Evolutionary conservation across 1,284 basidiomycete genomes (phyloP).

Genomic region (Rhodofomes roseus): DNA sequence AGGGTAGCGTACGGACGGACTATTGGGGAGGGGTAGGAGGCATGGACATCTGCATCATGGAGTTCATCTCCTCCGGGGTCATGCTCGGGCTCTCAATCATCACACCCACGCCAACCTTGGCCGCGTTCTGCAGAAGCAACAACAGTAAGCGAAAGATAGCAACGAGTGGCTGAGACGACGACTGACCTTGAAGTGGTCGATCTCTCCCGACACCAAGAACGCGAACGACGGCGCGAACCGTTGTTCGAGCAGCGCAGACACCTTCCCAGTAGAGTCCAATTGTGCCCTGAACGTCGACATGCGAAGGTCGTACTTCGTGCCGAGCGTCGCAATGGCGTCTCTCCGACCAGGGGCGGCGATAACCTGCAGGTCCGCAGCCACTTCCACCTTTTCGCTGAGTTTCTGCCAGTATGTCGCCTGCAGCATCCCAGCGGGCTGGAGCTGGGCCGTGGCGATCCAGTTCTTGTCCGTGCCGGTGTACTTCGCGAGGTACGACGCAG

Average conservation of each 20-base stretch:
- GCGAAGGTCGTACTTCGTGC: conserved; percentile 95
- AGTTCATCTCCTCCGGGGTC: conserved; percentile 79
- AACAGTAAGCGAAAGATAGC: neutral
- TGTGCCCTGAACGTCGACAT: conserved; percentile 93
- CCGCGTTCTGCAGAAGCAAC: conserved; percentile 60
- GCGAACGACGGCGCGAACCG: conserved; percentile 93
- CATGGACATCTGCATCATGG: conserved; percentile 37
- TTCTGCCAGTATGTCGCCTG: conserved; percentile 98
- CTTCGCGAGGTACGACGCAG: conserved; percentile 87
- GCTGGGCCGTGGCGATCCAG: conserved; percentile 92
- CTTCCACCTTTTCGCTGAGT: conserved; percentile 95
- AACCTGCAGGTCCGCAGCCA: conserved; percentile 92
- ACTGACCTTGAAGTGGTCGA: conserved; percentile 94
- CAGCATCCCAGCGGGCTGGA: conserved; percentile 84
- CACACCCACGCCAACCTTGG: conserved; percentile 94
- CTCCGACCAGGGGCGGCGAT: conserved; percentile 76
- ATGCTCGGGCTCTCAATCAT: conserved; percentile 86
- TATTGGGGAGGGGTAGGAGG: conserved; percentile 18
- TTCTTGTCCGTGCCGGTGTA: conserved; percentile 69
- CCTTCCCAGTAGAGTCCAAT: conserved; percentile 90
- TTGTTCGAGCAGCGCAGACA: conserved; percentile 93
- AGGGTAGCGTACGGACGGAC: neutral
- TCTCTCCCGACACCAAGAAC: conserved; percentile 94
- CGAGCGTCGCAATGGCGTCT: conserved; percentile 90
- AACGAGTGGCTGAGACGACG: conserved; percentile 5